Evolutionary conservation across 257 asterid species (phyloP).

Genomic region (Solanum corneliomulleri): DNA sequence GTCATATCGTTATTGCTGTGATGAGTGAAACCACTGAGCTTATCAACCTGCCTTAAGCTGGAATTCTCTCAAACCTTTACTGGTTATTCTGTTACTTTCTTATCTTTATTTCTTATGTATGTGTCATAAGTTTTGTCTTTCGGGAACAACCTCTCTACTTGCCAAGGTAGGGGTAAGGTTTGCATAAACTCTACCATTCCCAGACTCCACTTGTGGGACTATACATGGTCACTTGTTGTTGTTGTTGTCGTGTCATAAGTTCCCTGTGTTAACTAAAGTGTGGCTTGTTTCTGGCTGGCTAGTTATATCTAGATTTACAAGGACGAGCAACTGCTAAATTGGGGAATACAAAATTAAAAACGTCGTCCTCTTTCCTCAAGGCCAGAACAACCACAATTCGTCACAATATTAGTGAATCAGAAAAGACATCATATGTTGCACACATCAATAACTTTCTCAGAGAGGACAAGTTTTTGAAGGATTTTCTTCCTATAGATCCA

Average conservation of each 20-base stretch:
- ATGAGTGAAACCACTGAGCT: not conserved
- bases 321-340: constrained; percentile 29
- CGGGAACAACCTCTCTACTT: not conserved
- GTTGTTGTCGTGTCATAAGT: not conserved
- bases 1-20: not conserved
- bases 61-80: not conserved
- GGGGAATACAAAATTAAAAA: constrained; percentile 26
- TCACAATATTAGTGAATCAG: constrained; percentile 81
- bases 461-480: constrained; percentile 53
- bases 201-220: not conserved
- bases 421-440: constrained; percentile 57
- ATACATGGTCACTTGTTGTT: not conserved
- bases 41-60: not conserved
- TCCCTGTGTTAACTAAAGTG: not conserved
- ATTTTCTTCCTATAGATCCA: constrained; percentile 84
- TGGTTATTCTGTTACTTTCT: not conserved
- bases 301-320: constrained; percentile 50
- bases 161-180: not conserved
- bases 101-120: not conserved
- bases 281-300: not conserved
- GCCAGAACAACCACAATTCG: constrained; percentile 77
- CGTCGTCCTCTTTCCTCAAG: constrained; percentile 71
- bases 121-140: not conserved
- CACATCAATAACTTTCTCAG: constrained; percentile 77
- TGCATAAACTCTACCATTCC: not conserved